Conservation (phyloP, 768 basidiomycete species). For the Tricholoma saponaceum region DNA sequence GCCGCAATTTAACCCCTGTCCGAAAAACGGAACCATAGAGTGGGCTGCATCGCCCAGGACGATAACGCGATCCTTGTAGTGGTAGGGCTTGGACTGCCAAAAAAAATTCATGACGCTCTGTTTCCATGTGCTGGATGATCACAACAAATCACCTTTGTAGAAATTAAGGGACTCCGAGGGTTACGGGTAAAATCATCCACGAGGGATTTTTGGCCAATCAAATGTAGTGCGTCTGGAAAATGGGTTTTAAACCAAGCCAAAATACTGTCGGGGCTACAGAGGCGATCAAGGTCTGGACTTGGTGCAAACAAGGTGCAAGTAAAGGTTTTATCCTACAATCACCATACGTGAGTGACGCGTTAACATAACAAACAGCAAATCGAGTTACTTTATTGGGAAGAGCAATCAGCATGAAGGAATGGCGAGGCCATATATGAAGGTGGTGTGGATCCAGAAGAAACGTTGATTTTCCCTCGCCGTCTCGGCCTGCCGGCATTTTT, state of each 20-base stretch:
- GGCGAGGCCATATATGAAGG: conserved; percentile 98
- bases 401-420: conserved; percentile 99
- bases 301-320: conserved; percentile 96
- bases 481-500: conserved; percentile 82
- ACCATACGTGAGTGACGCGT: conserved; percentile 21
- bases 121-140: conserved; percentile 2
- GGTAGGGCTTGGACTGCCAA: conserved; percentile 76
- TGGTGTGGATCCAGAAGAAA: conserved; percentile 92
- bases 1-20: conserved; percentile 97
- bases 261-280: conserved; percentile 53
- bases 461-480: conserved; percentile 52
- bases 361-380: conserved; percentile 12
- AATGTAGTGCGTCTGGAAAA: conserved; percentile 84
- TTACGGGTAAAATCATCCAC: conserved; percentile 77
- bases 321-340: conserved; percentile 86
- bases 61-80: conserved; percentile 83
- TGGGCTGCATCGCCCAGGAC: conserved; percentile 95
- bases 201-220: conserved; percentile 80
- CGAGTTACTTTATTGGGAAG: conserved; percentile 88
- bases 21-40: conserved; percentile 98
- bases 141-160: conserved; percentile 69
- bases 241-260: conserved; percentile 74
- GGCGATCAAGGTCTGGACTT: conserved; percentile 65
- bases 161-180: conserved; percentile 86
- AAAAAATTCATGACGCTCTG: conserved; percentile 21